Percentiles rank a stretch among this genome's conserved stretches.
Conservation (phyloP, 306 rosid species). For the Purshia tridentata region DNA sequence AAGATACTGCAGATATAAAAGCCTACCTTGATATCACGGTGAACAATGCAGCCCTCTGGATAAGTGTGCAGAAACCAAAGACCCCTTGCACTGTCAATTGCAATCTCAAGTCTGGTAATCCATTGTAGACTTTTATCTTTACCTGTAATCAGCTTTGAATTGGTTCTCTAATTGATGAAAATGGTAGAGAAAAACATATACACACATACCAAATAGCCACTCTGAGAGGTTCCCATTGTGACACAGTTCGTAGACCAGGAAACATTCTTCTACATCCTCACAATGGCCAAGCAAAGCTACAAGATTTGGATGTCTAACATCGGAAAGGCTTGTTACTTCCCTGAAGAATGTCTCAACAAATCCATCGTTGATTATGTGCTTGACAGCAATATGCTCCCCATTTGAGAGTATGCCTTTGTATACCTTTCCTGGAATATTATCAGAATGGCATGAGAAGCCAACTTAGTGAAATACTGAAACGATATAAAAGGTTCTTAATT, state of each 20-base stretch:
- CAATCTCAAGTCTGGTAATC: constrained; percentile 59
- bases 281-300: constrained; percentile 54
- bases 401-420: constrained; percentile 54
- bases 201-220: constrained; percentile 61
- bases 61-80: constrained; percentile 62
- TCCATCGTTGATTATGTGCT: constrained; percentile 59
- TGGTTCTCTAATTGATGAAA: neutral
- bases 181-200: neutral
- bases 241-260: constrained; percentile 71
- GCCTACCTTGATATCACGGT: constrained; percentile 66
- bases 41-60: constrained; percentile 63
- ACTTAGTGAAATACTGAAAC: neutral
- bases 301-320: constrained; percentile 55
- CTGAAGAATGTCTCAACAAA: constrained; percentile 55
- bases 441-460: constrained; percentile 5
- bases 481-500: neutral
- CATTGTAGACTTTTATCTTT: constrained; percentile 52
- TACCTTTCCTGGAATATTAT: constrained; percentile 47
- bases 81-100: constrained; percentile 59
- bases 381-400: constrained; percentile 54
- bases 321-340: constrained; percentile 61
- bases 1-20: neutral
- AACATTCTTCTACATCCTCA: constrained; percentile 48
- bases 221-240: constrained; percentile 64
- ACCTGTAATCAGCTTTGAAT: constrained; percentile 32